phyloP scores from a whole-genome alignment of 2,329 filamentous ascomycete genomes.

The Dichotomopilus funicola region DNA sequence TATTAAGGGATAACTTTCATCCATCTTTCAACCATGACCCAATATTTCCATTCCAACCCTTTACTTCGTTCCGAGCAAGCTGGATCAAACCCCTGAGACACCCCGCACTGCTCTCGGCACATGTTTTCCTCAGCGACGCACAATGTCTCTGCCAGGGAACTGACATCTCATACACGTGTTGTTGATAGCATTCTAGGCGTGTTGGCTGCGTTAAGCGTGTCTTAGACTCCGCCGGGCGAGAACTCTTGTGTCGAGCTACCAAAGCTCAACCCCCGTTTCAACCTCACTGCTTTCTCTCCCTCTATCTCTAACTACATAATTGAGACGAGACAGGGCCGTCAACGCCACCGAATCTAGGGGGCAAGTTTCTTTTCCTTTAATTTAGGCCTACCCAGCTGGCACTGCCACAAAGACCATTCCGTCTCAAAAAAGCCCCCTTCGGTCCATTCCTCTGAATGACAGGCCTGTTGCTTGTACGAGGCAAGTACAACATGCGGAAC shows the following conservation, averaged over 20 bases:
- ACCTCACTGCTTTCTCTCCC: neutral
- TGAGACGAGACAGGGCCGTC: conserved; percentile 15
- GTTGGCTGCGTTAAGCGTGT: neutral
- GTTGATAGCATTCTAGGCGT: conserved; percentile 7
- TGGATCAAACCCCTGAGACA: neutral
- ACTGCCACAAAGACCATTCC: no score
- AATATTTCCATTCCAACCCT: no score
- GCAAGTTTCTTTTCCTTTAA: no score
- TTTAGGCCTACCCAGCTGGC: no score
- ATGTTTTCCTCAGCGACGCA: conserved; percentile 3
- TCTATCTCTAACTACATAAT: conserved; percentile 2
- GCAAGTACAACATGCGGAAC: no score
- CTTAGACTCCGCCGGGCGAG: neutral
- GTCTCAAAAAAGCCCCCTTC: no score
- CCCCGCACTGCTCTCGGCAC: neutral
- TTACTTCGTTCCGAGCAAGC: neutral
- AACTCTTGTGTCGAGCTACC: no score
- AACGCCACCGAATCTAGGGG: no score
- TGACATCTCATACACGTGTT: conserved; percentile 15
- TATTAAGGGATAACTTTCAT: no score
- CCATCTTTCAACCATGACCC: no score
- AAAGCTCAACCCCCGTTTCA: conserved; percentile 9
- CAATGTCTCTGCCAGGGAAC: conserved; percentile 16
- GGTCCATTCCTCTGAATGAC: no score
- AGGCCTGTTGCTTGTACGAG: no score